Evolutionary conservation across 2,329 filamentous ascomycete species (phyloP).

Genomic region (Fusarium anguioides): DNA sequence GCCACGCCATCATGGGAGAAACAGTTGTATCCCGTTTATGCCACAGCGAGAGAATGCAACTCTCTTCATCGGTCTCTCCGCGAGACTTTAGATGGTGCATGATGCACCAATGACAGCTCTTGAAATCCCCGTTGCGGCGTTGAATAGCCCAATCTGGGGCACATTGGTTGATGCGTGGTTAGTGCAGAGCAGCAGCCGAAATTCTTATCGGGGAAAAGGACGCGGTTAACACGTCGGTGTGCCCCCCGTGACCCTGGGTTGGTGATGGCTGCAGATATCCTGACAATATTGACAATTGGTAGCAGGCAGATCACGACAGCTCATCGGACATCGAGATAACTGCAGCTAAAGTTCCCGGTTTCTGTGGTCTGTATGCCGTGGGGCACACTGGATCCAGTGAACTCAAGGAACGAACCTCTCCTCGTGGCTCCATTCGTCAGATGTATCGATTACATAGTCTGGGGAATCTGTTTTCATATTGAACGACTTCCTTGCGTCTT

Average conservation of each 20-base stretch:
- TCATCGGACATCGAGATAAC: slow-evolving; percentile 35
- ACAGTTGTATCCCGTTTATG: slow-evolving; percentile 18
- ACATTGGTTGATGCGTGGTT: slow-evolving; percentile 37
- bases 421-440: slow-evolving; percentile 26
- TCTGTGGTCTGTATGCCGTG: slow-evolving; percentile 28
- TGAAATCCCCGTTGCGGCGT: slow-evolving; percentile 24
- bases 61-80: slow-evolving; percentile 20
- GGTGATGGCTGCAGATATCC: slow-evolving; percentile 21
- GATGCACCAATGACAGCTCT: slow-evolving; percentile 37
- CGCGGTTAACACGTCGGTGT: slow-evolving; percentile 13
- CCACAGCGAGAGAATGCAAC: slow-evolving; percentile 16
- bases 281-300: slow-evolving; percentile 18
- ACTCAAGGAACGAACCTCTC: slow-evolving; percentile 11
- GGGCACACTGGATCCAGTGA: slow-evolving; percentile 23
- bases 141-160: slow-evolving; percentile 27
- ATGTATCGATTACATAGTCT: slow-evolving; percentile 17
- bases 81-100: slow-evolving; percentile 11
- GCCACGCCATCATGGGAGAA: slow-evolving; percentile 38
- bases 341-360: slow-evolving; percentile 34
- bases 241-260: slow-evolving; percentile 30
- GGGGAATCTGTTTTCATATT: slow-evolving; percentile 7
- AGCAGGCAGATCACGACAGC: slow-evolving; percentile 38
- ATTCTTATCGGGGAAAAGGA: slow-evolving; percentile 30
- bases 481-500: slow-evolving; percentile 27
- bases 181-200: slow-evolving; percentile 14